phyloP scores from a whole-genome alignment of 176 grass and related monocot genomes.

The Calamus simplicifolius region DNA sequence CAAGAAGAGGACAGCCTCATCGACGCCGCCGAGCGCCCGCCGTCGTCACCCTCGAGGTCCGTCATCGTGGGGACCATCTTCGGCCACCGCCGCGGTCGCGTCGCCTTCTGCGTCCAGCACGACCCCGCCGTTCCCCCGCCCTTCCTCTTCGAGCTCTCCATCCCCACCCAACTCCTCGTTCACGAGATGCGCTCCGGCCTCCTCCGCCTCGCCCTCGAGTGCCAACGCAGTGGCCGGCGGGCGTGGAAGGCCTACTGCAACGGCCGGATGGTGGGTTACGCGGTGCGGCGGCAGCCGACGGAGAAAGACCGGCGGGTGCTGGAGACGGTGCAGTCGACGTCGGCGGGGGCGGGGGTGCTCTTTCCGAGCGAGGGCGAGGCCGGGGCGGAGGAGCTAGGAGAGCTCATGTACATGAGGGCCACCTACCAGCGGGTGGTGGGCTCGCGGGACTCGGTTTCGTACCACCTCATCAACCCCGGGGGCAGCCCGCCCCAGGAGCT shows the following conservation, averaged over 20 bases:
- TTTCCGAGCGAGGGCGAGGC: not conserved
- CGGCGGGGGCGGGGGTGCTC: conserved; percentile 32
- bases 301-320: conserved; percentile 27
- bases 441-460: conserved; percentile 47
- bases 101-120: conserved; percentile 60
- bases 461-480: conserved; percentile 36
- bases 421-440: conserved; percentile 46
- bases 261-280: conserved; percentile 34
- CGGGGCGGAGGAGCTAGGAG: not conserved
- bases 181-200: conserved; percentile 38
- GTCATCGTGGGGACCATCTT: conserved; percentile 56
- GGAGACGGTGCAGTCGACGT: conserved; percentile 35
- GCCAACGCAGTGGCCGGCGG: conserved; percentile 25
- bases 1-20: conserved; percentile 38
- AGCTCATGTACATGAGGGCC: conserved; percentile 49
- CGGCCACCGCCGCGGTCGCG: conserved; percentile 28
- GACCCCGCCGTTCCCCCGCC: conserved; percentile 35
- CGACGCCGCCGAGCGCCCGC: conserved; percentile 31
- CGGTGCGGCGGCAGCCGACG: conserved; percentile 24
- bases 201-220: conserved; percentile 49
- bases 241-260: conserved; percentile 45
- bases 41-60: conserved; percentile 5
- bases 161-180: conserved; percentile 32
- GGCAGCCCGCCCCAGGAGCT: conserved; percentile 44
- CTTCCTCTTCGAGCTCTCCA: conserved; percentile 56